Evolutionary conservation across 192 early-diverging fungal genomes (phyloP).

Genomic region (Gonapodya sp.): DNA sequence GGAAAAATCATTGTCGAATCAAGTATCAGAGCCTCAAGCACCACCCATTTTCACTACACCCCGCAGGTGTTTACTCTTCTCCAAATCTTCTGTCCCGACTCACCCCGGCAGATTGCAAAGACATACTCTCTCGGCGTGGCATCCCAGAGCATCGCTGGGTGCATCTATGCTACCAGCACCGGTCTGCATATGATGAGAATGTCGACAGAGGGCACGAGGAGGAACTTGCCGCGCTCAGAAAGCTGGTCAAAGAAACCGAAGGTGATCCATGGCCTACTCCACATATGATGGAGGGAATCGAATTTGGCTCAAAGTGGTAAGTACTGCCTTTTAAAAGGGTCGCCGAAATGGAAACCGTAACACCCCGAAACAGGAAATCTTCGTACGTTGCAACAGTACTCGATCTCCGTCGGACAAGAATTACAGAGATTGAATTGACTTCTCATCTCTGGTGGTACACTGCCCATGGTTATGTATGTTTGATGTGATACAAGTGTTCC

Average conservation of each 20-base stretch:
- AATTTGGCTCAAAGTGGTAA: background rate
- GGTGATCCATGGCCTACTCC: background rate
- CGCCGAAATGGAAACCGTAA: background rate
- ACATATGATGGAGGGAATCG: background rate
- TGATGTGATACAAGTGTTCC: background rate
- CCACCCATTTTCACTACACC: background rate
- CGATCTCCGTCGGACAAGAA: background rate
- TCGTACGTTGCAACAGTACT: background rate
- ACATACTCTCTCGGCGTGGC: background rate
- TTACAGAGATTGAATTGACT: background rate
- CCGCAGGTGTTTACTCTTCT: background rate
- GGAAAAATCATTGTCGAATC: background rate
- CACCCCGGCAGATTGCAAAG: background rate
- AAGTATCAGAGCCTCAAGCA: background rate
- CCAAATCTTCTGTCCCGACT: background rate
- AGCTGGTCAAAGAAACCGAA: background rate
- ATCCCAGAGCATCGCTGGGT: background rate
- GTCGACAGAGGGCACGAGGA: background rate
- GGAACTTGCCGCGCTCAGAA: background rate
- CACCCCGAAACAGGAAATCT: background rate
- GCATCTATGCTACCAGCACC: background rate
- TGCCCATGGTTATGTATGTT: background rate
- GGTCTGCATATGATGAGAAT: no score
- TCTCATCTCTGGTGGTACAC: background rate
- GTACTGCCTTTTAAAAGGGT: background rate